Percentiles rank a stretch among this genome's conserved stretches.
Evolutionary conservation across 2,329 filamentous ascomycete species (phyloP).

Genomic region (Penicillium sp.): DNA sequence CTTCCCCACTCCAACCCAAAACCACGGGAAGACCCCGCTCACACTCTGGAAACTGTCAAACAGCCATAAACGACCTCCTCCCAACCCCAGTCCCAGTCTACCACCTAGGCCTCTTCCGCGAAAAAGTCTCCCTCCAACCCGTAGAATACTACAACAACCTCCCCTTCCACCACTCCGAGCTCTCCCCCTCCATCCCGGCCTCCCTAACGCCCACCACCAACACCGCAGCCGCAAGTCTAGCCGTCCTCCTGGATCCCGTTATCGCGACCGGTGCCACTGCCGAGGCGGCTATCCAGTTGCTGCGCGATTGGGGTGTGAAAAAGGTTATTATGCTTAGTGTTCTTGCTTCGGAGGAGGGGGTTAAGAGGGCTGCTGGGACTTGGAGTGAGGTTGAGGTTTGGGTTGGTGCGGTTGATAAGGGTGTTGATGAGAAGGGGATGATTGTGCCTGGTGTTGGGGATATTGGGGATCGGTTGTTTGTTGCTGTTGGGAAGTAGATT

Average conservation of each 20-base stretch:
- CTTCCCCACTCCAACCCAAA: no score
- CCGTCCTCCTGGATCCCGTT: constrained; percentile 84
- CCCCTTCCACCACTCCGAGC: constrained; percentile 55
- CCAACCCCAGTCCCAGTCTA: constrained; percentile 77
- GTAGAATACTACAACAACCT: constrained; percentile 99
- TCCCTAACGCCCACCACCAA: constrained; percentile 27
- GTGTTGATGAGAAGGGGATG: constrained; percentile 75
- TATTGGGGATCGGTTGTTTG: constrained; percentile 82
- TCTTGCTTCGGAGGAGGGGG: constrained; percentile 67
- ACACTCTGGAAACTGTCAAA: not conserved
- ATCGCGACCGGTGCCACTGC: constrained; percentile 92
- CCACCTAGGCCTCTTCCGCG: constrained; percentile 91
- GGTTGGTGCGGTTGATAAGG: constrained; percentile 73
- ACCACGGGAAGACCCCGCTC: not conserved
- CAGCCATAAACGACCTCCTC: constrained; percentile 76
- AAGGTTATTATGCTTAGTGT: constrained; percentile 73
- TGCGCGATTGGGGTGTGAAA: constrained; percentile 88
- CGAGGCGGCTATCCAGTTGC: constrained; percentile 80
- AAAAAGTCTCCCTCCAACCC: constrained; percentile 77
- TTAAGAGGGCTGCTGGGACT: constrained; percentile 66
- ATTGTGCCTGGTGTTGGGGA: constrained; percentile 86
- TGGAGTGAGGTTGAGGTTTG: constrained; percentile 70
- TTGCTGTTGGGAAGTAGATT: constrained; percentile 75
- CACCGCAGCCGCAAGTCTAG: constrained; percentile 55
- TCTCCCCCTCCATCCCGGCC: constrained; percentile 28